Conservation (phyloP, 2,329 filamentous ascomycete genomes). For the Orbilia javanica region DNA sequence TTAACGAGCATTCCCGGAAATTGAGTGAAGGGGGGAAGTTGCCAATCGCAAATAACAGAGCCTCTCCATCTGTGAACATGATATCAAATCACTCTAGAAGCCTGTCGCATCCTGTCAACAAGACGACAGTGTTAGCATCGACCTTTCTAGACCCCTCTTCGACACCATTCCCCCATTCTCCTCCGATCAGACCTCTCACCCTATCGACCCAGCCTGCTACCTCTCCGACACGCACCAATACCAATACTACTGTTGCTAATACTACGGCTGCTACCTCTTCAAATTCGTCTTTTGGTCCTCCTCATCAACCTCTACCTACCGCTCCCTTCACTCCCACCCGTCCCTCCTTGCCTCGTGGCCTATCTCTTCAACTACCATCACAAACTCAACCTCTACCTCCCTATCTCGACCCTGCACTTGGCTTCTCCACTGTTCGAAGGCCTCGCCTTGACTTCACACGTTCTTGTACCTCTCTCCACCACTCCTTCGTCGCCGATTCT, state of each 20-base stretch:
- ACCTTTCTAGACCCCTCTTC: slow-evolving; percentile 14
- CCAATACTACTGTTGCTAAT: neutral
- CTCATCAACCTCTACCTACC: slow-evolving; percentile 1
- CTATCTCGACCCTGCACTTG: slow-evolving; percentile 52
- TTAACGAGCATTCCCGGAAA: slow-evolving; percentile 26
- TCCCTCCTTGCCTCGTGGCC: slow-evolving; percentile 47
- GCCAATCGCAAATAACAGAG: neutral
- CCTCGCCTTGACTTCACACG: slow-evolving; percentile 55
- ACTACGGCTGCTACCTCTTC: too few relatives aligned
- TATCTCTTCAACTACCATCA: slow-evolving; percentile 45
- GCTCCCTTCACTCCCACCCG: slow-evolving; percentile 50
- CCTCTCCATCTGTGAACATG: slow-evolving; percentile 42
- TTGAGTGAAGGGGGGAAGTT: slow-evolving; percentile 29
- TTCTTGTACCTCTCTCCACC: slow-evolving; percentile 49
- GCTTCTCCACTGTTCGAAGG: slow-evolving; percentile 53
- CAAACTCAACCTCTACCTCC: slow-evolving; percentile 50
- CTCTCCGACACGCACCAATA: neutral
- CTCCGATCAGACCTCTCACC: slow-evolving; percentile 17
- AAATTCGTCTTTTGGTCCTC: slow-evolving; percentile 1
- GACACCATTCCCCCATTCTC: slow-evolving; percentile 34
- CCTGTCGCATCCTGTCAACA: slow-evolving; percentile 52
- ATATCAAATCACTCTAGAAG: slow-evolving; percentile 52
- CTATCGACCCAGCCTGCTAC: slow-evolving; percentile 21
- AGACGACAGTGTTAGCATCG: slow-evolving; percentile 34
- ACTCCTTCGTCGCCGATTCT: slow-evolving; percentile 52